A percentile compares a stretch with the other conserved stretches of the same genome.
phyloP scores from a whole-genome alignment of 306 rosid genomes.

The Quillaja saponaria region DNA sequence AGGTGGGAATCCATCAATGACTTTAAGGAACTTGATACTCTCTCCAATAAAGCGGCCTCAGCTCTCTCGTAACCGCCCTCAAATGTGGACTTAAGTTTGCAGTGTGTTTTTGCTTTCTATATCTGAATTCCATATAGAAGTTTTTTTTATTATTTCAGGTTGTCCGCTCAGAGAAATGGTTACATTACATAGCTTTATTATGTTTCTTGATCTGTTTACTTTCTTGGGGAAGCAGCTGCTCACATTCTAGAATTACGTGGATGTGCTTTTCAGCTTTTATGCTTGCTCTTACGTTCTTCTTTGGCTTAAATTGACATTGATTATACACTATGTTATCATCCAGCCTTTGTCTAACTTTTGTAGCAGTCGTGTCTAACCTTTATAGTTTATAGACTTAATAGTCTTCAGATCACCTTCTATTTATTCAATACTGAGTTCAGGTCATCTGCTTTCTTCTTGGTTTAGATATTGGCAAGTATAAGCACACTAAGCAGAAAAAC shows the following conservation, averaged over 20 bases:
- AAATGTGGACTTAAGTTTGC: constrained; percentile 40
- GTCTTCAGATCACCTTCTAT: no score
- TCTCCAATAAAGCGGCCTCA: constrained; percentile 97
- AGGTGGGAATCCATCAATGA: constrained; percentile 72
- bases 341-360: no score
- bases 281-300: no score
- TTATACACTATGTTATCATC: no score
- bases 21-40: constrained; percentile 79
- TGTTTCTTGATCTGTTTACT: neutral
- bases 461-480: no score
- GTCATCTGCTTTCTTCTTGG: no score
- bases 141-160: constrained; percentile 68
- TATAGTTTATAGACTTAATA: no score
- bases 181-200: no score
- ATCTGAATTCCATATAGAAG: constrained; percentile 32
- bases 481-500: no score
- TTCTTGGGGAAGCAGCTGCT: constrained; percentile 13
- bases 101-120: neutral
- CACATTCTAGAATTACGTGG: neutral
- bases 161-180: constrained; percentile 48
- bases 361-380: no score
- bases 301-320: neutral
- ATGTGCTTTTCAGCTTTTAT: neutral
- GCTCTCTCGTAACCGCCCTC: constrained; percentile 82
- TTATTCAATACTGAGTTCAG: no score